Conservation (phyloP, 2,329 filamentous ascomycete species). For the Bretziella fagacearum region DNA sequence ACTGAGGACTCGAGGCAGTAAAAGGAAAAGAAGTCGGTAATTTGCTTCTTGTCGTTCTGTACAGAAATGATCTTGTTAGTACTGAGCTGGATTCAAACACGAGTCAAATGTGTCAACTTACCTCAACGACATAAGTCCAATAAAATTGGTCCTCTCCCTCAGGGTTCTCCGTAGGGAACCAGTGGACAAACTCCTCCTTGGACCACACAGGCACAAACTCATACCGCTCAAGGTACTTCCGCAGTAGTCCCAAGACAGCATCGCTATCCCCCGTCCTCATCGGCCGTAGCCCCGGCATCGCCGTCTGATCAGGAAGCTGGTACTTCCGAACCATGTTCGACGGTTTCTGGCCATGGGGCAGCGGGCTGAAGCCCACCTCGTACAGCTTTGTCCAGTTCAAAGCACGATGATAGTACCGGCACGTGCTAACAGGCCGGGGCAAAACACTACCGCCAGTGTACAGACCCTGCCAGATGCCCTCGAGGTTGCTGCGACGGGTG, state of each 20-base stretch:
- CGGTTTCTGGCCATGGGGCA: slow-evolving; percentile 70
- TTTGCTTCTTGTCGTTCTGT: slow-evolving; percentile 48
- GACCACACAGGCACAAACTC: slow-evolving; percentile 72
- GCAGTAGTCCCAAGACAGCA: slow-evolving; percentile 55
- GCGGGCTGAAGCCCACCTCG: slow-evolving; percentile 81
- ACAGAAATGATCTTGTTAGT: slow-evolving; percentile 1
- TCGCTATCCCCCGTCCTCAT: slow-evolving; percentile 69
- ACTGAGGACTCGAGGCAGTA: slow-evolving; percentile 89
- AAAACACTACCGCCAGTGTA: slow-evolving; percentile 88
- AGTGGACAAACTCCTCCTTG: slow-evolving; percentile 69
- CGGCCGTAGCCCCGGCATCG: slow-evolving; percentile 56
- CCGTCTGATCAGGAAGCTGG: slow-evolving; percentile 56
- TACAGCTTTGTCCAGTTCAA: slow-evolving; percentile 94
- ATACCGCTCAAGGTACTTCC: slow-evolving; percentile 62
- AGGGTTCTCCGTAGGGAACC: slow-evolving; percentile 51
- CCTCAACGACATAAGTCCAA: slow-evolving; percentile 85
- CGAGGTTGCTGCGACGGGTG: slow-evolving; percentile 74
- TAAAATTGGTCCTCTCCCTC: slow-evolving; percentile 63
- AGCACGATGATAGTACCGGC: slow-evolving; percentile 85
- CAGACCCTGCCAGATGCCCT: slow-evolving; percentile 82
- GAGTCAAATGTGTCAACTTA: slow-evolving; percentile 20
- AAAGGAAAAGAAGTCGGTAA: slow-evolving; percentile 96
- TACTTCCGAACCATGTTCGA: slow-evolving; percentile 75
- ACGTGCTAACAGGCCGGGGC: slow-evolving; percentile 81
- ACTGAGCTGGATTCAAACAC: not conserved